Conservation (phyloP, 176 grass and related monocot genomes). For the Pontederia crassipes region DNA sequence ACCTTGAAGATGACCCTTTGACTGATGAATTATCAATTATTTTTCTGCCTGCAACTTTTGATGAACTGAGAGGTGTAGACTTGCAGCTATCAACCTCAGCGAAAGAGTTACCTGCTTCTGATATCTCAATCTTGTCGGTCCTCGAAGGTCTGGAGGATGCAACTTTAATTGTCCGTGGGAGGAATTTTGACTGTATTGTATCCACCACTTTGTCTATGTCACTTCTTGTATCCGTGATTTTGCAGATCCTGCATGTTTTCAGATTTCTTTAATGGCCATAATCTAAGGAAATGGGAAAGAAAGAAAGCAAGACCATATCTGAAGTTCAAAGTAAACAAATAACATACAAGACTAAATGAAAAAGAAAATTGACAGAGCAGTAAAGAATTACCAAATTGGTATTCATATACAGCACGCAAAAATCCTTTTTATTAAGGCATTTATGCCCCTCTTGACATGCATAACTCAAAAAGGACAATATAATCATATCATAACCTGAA, state of each 20-base stretch:
- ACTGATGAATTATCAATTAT: slow-evolving; percentile 38
- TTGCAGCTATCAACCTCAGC: slow-evolving; percentile 34
- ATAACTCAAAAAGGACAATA: too few species aligned
- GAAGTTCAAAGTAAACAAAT: not conserved
- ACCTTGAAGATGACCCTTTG: slow-evolving; percentile 53
- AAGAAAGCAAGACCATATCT: not conserved
- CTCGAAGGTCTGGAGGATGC: slow-evolving; percentile 54
- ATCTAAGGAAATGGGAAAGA: not conserved
- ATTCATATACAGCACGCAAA: too few species aligned
- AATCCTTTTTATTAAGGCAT: too few species aligned
- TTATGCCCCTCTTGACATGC: too few species aligned
- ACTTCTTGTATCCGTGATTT: slow-evolving; percentile 31
- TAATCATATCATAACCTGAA: too few species aligned
- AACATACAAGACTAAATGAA: too few species aligned
- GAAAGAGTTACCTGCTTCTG: slow-evolving; percentile 38
- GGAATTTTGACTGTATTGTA: slow-evolving; percentile 43
- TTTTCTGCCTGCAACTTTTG: slow-evolving; percentile 55
- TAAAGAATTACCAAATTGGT: too few species aligned
- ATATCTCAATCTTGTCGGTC: slow-evolving; percentile 21
- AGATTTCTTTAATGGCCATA: not conserved
- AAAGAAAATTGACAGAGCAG: too few species aligned
- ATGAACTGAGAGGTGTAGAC: slow-evolving; percentile 51
- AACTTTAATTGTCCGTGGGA: slow-evolving; percentile 55
- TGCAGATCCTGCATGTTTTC: slow-evolving; percentile 29
- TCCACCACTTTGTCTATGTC: slow-evolving; percentile 33